Evolutionary conservation across 495 filamentous ascomycete species (phyloP).

Genomic region (Gamarada debralockiae): DNA sequence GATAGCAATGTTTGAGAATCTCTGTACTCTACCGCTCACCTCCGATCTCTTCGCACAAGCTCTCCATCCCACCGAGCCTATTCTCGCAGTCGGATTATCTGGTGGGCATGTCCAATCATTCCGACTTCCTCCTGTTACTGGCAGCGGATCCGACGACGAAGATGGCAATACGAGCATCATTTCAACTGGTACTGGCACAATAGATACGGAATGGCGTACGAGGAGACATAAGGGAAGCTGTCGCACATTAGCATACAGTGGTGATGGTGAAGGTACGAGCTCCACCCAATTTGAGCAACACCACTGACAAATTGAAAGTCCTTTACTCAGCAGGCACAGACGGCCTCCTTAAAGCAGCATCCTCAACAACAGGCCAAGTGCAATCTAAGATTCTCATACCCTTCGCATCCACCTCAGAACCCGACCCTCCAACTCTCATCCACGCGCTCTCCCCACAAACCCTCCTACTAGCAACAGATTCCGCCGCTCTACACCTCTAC

Average conservation of each 20-base stretch:
- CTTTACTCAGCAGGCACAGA: conserved; percentile 91
- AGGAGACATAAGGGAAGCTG: conserved; percentile 91
- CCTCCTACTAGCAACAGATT: conserved; percentile 86
- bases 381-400: conserved; percentile 70
- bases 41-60: conserved; percentile 88
- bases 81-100: conserved; percentile 81
- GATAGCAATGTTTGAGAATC: conserved; percentile 51
- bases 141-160: conserved; percentile 31
- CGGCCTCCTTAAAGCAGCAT: conserved; percentile 83
- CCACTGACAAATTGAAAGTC: conserved; percentile 29
- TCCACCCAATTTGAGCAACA: neutral
- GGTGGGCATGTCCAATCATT: conserved; percentile 85
- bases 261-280: conserved; percentile 43
- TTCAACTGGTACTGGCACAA: conserved; percentile 62
- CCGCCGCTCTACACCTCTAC: conserved; percentile 82
- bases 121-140: conserved; percentile 54
- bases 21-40: conserved; percentile 83
- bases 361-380: conserved; percentile 74
- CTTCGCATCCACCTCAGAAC: conserved; percentile 30
- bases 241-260: conserved; percentile 68
- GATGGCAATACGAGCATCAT: conserved; percentile 44
- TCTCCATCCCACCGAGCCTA: conserved; percentile 75
- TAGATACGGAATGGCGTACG: conserved; percentile 85
- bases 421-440: conserved; percentile 71
- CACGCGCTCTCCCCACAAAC: conserved; percentile 82